Percentiles rank a stretch among this genome's conserved stretches.
Conservation (phyloP, 306 rosid genomes). For the Prunus fruticosa region DNA sequence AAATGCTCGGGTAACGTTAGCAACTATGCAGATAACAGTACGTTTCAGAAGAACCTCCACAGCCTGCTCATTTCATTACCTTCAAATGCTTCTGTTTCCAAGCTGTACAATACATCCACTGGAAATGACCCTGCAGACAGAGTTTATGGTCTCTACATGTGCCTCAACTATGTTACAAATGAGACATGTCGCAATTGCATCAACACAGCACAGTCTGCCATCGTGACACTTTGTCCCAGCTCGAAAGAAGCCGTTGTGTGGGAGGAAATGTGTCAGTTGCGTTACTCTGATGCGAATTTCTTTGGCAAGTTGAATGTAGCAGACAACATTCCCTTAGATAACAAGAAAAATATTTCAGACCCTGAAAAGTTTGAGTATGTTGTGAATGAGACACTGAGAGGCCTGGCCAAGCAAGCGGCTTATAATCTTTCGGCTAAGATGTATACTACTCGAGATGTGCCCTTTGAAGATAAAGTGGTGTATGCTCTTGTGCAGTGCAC, state of each 20-base stretch:
- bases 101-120: neutral
- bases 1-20: conserved; percentile 2
- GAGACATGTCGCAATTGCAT: conserved; percentile 24
- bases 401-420: conserved; percentile 36
- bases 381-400: conserved; percentile 35
- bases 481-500: conserved; percentile 66
- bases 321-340: conserved; percentile 27
- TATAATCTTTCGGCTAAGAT: conserved; percentile 31
- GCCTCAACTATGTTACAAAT: conserved; percentile 10
- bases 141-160: conserved; percentile 20
- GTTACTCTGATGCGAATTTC: conserved; percentile 49
- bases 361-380: conserved; percentile 29
- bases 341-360: conserved; percentile 20
- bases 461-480: conserved; percentile 29
- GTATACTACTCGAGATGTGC: conserved; percentile 41
- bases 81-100: conserved; percentile 18
- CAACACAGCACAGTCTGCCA: conserved; percentile 26
- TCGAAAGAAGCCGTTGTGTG: conserved; percentile 48
- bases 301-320: conserved; percentile 34
- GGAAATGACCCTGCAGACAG: conserved; percentile 7
- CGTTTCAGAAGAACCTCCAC: conserved; percentile 19
- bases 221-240: conserved; percentile 36
- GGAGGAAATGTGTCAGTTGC: conserved; percentile 58
- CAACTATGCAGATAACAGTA: neutral
- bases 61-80: conserved; percentile 4